Evolutionary conservation across 129 eudicot species (phyloP).

Genomic region (Lonicera japonica): DNA sequence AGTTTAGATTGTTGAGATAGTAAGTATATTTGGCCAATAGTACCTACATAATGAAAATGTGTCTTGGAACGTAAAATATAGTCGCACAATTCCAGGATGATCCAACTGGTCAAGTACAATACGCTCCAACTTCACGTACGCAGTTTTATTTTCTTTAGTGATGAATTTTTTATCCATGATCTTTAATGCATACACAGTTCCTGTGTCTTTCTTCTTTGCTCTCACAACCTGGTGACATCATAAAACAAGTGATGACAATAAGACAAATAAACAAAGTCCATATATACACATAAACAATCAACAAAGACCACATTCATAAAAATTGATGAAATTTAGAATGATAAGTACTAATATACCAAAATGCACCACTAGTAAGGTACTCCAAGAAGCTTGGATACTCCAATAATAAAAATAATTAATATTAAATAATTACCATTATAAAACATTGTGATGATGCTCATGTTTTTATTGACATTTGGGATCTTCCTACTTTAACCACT

Average conservation of each 20-base stretch:
- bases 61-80: constrained; percentile 92
- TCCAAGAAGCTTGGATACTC: constrained; percentile 71
- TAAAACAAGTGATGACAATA: no score
- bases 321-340: no score
- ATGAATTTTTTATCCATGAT: constrained; percentile 98
- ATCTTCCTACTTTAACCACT: no score
- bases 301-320: no score
- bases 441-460: no score
- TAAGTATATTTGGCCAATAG: constrained; percentile 12
- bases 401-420: no score
- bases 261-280: no score
- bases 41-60: constrained; percentile 83
- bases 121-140: constrained; percentile 95
- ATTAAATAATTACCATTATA: no score
- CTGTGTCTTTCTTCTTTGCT: constrained; percentile 93
- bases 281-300: no score
- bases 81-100: constrained; percentile 90
- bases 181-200: constrained; percentile 85
- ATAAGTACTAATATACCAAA: no score
- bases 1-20: constrained; percentile 1
- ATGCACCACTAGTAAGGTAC: constrained; percentile 62
- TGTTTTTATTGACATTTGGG: no score
- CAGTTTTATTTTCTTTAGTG: constrained; percentile 93
- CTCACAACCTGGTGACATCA: constrained; percentile 66
- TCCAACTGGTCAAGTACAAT: constrained; percentile 92